Evolutionary conservation across 2,329 filamentous ascomycete genomes (phyloP).

Genomic region (Trichoderma atroviride): DNA sequence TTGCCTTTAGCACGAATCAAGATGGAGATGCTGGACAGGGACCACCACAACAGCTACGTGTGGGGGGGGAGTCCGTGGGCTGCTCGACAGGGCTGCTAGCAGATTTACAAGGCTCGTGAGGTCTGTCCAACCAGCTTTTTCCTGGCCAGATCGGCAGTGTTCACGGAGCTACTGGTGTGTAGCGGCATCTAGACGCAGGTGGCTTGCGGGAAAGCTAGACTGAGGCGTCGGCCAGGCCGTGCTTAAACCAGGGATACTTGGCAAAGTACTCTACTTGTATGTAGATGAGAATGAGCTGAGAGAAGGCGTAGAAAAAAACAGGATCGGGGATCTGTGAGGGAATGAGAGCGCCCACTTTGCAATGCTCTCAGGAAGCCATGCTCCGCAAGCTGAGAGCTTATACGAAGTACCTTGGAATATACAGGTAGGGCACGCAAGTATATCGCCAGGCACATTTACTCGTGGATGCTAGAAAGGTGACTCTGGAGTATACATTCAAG

Average conservation of each 20-base stretch:
- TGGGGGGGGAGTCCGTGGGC: background rate
- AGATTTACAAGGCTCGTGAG: background rate
- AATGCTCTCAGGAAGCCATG: background rate
- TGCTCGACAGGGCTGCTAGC: conserved; percentile 17
- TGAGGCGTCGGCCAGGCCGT: conserved; percentile 21
- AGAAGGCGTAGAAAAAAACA: background rate
- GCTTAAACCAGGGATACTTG: conserved; percentile 5
- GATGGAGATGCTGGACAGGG: conserved; percentile 12
- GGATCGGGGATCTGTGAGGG: background rate
- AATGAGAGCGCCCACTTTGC: background rate
- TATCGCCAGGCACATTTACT: background rate
- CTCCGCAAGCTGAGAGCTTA: background rate
- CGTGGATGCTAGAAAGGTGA: background rate
- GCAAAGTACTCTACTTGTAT: background rate
- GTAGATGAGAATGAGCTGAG: background rate
- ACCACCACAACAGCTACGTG: background rate
- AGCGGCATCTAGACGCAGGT: conserved; percentile 5
- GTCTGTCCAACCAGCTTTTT: background rate
- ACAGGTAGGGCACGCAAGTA: too few species aligned
- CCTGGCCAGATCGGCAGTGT: conserved; percentile 6
- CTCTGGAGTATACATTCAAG: background rate
- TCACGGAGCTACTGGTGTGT: background rate
- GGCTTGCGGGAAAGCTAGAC: conserved; percentile 22
- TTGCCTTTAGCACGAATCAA: conserved; percentile 23
- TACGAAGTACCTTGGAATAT: too few species aligned